These are phyloP conservation scores for Hemerocallis citrina DNA, from an alignment of 106 monocot species.

Conservation along the genomic window DNA sequence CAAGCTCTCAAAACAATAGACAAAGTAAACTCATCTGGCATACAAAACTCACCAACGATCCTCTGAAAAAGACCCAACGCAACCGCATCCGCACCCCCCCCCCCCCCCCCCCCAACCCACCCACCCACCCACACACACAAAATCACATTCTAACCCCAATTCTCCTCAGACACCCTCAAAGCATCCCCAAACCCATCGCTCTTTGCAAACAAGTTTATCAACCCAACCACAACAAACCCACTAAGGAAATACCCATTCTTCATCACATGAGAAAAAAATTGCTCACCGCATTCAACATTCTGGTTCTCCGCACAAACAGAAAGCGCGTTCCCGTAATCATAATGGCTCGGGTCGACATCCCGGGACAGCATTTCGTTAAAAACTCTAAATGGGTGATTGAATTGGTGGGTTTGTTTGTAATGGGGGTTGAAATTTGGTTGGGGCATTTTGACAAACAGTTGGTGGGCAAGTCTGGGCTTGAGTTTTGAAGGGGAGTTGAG, in stretches of 20 bases:
- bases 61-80: constrained; percentile 36
- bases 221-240: constrained; percentile 42
- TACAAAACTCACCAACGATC: constrained; percentile 29
- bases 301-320: constrained; percentile 27
- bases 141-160: constrained; percentile 29
- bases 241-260: constrained; percentile 39
- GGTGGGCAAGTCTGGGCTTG: constrained; percentile 9
- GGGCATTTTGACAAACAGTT: constrained; percentile 39
- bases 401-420: no score
- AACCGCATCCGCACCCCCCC: constrained; percentile 32
- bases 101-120: constrained; percentile 46
- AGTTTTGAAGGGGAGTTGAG: not conserved
- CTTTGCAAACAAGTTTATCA: constrained; percentile 52
- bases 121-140: constrained; percentile 78
- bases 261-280: constrained; percentile 34
- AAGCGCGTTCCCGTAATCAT: constrained; percentile 42
- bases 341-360: constrained; percentile 17
- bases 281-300: constrained; percentile 18
- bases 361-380: constrained; percentile 15
- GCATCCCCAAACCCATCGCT: constrained; percentile 22
- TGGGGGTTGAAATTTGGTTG: constrained; percentile 16
- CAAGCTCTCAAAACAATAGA: constrained; percentile 51
- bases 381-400: constrained; percentile 16
- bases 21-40: constrained; percentile 59
- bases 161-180: constrained; percentile 31